These are phyloP conservation scores for Seiridium cupressi DNA, from an alignment of 2,329 filamentous ascomycete genomes.

Conservation along the genomic window DNA sequence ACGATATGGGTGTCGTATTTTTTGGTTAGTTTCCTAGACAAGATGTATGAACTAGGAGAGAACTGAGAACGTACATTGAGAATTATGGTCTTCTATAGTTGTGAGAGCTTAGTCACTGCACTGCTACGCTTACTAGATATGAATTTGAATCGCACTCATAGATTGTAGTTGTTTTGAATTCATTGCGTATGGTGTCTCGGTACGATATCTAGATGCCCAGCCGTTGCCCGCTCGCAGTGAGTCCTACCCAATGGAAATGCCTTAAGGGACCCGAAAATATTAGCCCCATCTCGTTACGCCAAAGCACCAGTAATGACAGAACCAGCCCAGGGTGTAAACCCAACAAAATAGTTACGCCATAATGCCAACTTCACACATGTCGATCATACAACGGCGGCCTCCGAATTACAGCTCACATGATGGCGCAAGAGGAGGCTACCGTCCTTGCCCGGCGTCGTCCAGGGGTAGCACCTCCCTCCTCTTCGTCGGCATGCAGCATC, in stretches of 20 bases:
- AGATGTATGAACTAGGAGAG: too few species aligned
- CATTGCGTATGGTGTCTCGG: neutral
- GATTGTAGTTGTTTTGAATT: neutral
- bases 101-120: too few species aligned
- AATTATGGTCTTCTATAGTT: too few species aligned
- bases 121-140: too few species aligned
- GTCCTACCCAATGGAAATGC: neutral
- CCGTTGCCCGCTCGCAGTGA: neutral
- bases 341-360: neutral
- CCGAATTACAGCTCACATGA: slow-evolving; percentile 54
- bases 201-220: neutral
- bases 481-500: slow-evolving; percentile 76
- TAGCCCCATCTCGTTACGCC: neutral
- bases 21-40: too few species aligned
- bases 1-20: too few species aligned
- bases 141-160: too few species aligned
- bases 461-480: slow-evolving; percentile 59
- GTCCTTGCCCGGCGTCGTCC: slow-evolving; percentile 64
- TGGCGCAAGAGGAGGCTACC: slow-evolving; percentile 51
- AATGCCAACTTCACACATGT: neutral
- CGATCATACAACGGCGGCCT: neutral
- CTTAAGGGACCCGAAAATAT: neutral
- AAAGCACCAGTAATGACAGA: neutral
- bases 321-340: neutral
- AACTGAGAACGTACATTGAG: too few species aligned